These are phyloP conservation scores for Draba incana DNA, from an alignment of 345 rosid genomes.

Conservation along the genomic window DNA sequence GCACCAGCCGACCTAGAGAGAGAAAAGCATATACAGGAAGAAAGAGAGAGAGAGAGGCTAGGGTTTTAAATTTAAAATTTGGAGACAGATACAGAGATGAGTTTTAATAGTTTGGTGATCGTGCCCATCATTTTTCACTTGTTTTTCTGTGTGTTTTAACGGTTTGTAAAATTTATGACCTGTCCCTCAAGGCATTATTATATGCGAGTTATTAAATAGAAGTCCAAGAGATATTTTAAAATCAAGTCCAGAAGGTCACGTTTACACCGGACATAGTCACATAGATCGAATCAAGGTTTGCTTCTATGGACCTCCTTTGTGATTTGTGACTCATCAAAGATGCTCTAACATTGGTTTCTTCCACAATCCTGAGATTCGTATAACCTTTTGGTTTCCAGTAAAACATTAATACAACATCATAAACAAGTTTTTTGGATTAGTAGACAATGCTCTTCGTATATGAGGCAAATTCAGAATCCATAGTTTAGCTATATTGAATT, in stretches of 20 bases:
- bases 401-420: not conserved
- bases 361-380: not conserved
- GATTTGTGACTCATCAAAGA: too few species aligned
- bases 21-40: conserved; percentile 24
- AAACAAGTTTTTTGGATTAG: not conserved
- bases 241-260: conserved; percentile 6
- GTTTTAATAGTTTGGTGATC: conserved; percentile 36
- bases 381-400: not conserved
- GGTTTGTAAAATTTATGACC: conserved; percentile 50
- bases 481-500: not conserved
- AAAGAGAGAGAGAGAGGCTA: conserved; percentile 21
- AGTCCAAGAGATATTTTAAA: not conserved
- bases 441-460: not conserved
- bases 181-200: conserved; percentile 24
- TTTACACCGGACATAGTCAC: conserved; percentile 5
- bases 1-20: conserved; percentile 72
- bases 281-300: not conserved
- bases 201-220: conserved; percentile 10
- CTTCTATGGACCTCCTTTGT: too few species aligned
- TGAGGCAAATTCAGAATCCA: not conserved
- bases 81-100: conserved; percentile 18
- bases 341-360: not conserved
- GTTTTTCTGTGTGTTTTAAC: conserved; percentile 61
- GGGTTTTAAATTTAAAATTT: conserved; percentile 33
- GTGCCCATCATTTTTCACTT: conserved; percentile 49